Base-by-base conservation (phyloP, 1,284 basidiomycete genomes). In the Leccinum pachyderme region DNA sequence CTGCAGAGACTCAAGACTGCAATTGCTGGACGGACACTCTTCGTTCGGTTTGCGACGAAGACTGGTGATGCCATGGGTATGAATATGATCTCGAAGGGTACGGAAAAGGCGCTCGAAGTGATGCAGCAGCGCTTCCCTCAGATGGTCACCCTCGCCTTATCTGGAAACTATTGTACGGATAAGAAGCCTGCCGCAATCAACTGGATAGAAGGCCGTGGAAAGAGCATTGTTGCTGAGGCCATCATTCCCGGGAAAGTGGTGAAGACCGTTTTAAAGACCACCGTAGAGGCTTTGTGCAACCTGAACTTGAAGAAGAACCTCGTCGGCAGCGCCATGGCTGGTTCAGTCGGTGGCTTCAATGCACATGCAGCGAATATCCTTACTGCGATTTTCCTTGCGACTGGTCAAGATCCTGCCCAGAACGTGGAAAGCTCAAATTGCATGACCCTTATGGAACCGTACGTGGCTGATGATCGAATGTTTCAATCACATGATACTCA, bases 171-270 rank as follows among this genome's bases (percentile, higher is more conserved):
- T 74, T 99, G 97, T 78, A 99, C 94, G 55, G 97, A 99, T 78
- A 99, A 99, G 88, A 99, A 99, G 79, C 93, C 97, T 0, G 94
- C 96, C 8, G 97, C 97, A 47, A 98, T 99, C 77, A 99, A 99
- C 77, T 99, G 97, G 97, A 98, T 99, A 64, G 96, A 98, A 75
- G 97, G 97, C 1, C 82, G 96, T 55, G 97, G 97, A 31, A 99
- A 99, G 88, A 91, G 89, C 55, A 91, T 99, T 24, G 95, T 98
- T 47, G 95, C 95, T 1, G 97, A 99, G 77, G 95, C 95, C 4
- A 81, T 98, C 47, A 78, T 99, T 27, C 91, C 95, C 0, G 96
- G 95, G 0, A 83, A 84, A 61, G 78, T 95, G 24, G 95, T 99
- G 58, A 87, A 87, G 79, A 82, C 76, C 35, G 94, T 99, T 63